Evolutionary conservation across 768 basidiomycete species (phyloP), one percentile per base, ranked within the genome.

Genomic region (Panellus pusillus): DNA sequence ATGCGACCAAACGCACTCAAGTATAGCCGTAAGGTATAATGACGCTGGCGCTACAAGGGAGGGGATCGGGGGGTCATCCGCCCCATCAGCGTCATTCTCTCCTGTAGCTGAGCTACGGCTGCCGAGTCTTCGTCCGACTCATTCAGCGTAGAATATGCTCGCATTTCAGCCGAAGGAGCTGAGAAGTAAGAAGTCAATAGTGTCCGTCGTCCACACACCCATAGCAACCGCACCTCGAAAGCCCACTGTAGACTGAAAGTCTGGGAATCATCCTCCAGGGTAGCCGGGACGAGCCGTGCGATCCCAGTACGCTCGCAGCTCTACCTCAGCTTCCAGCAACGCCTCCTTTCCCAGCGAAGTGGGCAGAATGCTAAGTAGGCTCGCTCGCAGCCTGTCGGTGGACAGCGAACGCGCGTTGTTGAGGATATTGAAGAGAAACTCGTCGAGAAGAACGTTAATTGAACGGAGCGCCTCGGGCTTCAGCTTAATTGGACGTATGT

Each of bases 271-370:
- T 83, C 80, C 47, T 82, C 82, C 36, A 72, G 62, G 24, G 67
- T 60, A 1, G 67, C 70, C 29, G 68, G n/a, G 63, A 19, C 70
- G 64, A 43, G 77, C 72, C 11, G 84, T 90, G 51, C 85, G 79
- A 61, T 92, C 91, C 82, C 87, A 89, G 74, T 94, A 94, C 8
- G 91, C 91, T 64, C 91, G 80, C 42, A 97, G 69, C 68, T 97
- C 95, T 39, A 98, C 78, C 66, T 98, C 95, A 0, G 95, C 95
- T 71, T 98, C 95, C 44, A 94, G 74, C 15, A 96, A 75, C 3
- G 93, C 93, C 66, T 94, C 91, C 72, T 97, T 93, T 44, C 93
- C 95, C 41, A 97, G 78, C 46, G 83, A 78, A 6, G 88, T 91
- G 8, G 91, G 88, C 27, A 93, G 73, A 37, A 89, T 74, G 64